phyloP scores from a whole-genome alignment of 2,329 filamentous ascomycete species.

The Monilinia aucupariae region DNA sequence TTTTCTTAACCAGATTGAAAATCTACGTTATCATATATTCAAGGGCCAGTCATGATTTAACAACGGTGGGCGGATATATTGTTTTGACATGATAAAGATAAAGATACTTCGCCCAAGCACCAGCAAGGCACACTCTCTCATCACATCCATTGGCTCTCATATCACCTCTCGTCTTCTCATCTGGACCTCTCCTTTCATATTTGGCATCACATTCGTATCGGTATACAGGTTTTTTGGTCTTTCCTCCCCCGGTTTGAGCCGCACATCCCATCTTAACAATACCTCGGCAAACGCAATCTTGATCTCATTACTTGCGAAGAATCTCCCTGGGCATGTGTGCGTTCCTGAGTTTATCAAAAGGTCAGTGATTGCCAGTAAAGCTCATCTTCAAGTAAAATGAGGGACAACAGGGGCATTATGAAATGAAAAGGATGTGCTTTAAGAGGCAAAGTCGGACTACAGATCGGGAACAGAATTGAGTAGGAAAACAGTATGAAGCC shows the following conservation, averaged over 20 bases:
- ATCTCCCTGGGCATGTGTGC: conserved; percentile 40
- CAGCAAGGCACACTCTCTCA: too few relatives aligned
- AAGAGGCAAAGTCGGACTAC: too few relatives aligned
- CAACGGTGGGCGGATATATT: too few relatives aligned
- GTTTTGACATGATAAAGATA: background rate
- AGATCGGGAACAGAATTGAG: too few relatives aligned
- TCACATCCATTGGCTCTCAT: background rate
- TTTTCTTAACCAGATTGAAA: too few relatives aligned
- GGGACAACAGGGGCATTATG: too few relatives aligned
- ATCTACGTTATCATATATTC: too few relatives aligned
- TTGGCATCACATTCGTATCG: conserved; percentile 6
- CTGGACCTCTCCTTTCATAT: conserved; percentile 11
- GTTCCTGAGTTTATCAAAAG: conserved; percentile 25
- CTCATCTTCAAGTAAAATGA: too few relatives aligned
- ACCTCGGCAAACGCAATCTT: conserved; percentile 35
- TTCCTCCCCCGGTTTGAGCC: conserved; percentile 55
- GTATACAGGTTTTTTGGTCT: conserved; percentile 48
- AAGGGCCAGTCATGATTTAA: too few relatives aligned
- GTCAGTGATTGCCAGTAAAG: background rate
- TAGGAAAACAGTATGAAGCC: too few relatives aligned
- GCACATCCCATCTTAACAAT: conserved; percentile 33
- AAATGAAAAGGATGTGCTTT: too few relatives aligned
- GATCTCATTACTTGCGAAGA: conserved; percentile 37
- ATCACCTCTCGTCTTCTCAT: conserved; percentile 6
- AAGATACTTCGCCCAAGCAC: too few relatives aligned